Conservation (phyloP, 2,329 filamentous ascomycete genomes). For the Zasmidium citrigriseum region DNA sequence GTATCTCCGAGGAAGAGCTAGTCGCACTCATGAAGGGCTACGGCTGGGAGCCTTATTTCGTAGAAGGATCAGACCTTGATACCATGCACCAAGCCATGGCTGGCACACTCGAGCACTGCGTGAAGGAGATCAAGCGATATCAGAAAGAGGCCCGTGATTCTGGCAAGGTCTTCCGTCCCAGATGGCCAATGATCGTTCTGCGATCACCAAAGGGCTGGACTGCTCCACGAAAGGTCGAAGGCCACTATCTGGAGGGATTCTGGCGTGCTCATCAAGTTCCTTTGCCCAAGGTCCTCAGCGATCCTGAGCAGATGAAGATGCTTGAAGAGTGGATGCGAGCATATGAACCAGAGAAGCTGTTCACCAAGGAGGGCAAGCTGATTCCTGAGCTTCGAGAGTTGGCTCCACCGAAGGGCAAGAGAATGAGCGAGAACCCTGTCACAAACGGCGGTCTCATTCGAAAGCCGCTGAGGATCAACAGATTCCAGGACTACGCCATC, state of each 20-base stretch:
- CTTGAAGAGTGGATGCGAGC: conserved; percentile 77
- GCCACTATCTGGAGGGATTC: conserved; percentile 72
- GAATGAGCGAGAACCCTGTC: conserved; percentile 78
- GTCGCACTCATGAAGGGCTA: conserved; percentile 70
- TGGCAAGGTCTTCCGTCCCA: conserved; percentile 68
- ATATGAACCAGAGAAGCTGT: conserved; percentile 73
- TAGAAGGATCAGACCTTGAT: conserved; percentile 72
- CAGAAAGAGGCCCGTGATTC: conserved; percentile 73
- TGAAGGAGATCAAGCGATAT: conserved; percentile 66
- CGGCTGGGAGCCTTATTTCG: conserved; percentile 78
- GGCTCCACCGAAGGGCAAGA: conserved; percentile 63
- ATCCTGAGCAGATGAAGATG: conserved; percentile 63
- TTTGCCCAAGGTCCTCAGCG: conserved; percentile 68
- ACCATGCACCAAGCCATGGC: conserved; percentile 84
- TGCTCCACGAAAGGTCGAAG: conserved; percentile 69
- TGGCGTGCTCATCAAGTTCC: conserved; percentile 80
- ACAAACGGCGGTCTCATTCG: conserved; percentile 69
- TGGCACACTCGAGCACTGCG: conserved; percentile 70
- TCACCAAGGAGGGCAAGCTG: conserved; percentile 64
- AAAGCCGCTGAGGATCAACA: conserved; percentile 67
- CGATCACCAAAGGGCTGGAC: conserved; percentile 81
- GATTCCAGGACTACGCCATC: conserved; percentile 69
- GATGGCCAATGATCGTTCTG: conserved; percentile 78
- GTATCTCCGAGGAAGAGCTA: conserved; percentile 73
- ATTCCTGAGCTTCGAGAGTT: conserved; percentile 64